Percentiles rank a stretch among this genome's conserved stretches.
Conservation (phyloP, 768 basidiomycete species). For the Gyrodon lividus region DNA sequence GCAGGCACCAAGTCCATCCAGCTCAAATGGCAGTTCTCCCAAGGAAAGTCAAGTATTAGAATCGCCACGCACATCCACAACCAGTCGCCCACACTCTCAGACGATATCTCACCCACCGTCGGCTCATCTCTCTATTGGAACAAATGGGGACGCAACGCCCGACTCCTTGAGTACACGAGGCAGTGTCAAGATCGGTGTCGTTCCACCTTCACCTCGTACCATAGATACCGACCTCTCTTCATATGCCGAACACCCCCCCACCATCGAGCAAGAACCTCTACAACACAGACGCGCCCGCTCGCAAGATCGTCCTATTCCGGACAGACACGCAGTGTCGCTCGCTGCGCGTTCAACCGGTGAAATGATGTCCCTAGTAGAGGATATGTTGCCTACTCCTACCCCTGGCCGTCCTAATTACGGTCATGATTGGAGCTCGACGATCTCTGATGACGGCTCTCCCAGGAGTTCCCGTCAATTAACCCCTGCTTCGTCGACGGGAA, state of each 20-base stretch:
- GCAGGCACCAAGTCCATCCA: conserved; percentile 8
- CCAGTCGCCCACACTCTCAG: conserved; percentile 9
- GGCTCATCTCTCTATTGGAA: conserved; percentile 2
- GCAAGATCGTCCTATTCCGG: conserved; percentile 28
- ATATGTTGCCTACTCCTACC: conserved; percentile 30
- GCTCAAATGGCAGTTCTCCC: neutral
- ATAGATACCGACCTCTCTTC: conserved; percentile 18
- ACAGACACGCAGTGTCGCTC: conserved; percentile 34
- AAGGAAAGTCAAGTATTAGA: neutral
- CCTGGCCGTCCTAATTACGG: conserved; percentile 10
- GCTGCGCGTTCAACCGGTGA: conserved; percentile 31
- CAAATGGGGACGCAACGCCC: neutral
- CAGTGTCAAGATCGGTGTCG: conserved; percentile 31
- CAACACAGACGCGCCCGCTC: conserved; percentile 32
- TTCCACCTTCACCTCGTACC: conserved; percentile 28
- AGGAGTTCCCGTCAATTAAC: conserved; percentile 21
- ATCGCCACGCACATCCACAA: neutral
- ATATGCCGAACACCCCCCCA: conserved; percentile 1
- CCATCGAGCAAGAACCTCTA: conserved; percentile 16
- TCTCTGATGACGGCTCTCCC: conserved; percentile 10
- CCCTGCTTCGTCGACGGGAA: conserved; percentile 33
- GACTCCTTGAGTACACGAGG: conserved; percentile 13
- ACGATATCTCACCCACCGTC: conserved; percentile 10
- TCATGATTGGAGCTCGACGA: conserved; percentile 17
- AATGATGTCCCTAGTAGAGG: conserved; percentile 17